Conservation (phyloP, 176 grass and related monocot genomes). For the Aegilops bicornis region DNA sequence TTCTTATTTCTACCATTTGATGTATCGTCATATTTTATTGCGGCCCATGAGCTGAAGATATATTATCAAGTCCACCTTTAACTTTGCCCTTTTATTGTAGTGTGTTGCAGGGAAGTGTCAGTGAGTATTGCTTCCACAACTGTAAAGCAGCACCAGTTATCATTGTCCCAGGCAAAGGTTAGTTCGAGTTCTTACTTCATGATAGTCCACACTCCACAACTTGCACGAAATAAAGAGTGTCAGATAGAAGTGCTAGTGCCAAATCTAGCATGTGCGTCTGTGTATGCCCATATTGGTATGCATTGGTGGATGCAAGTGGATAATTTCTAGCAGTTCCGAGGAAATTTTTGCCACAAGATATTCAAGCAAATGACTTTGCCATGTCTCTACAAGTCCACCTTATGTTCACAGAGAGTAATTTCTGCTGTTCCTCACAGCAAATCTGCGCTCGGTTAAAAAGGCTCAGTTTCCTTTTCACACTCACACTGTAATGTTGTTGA, state of each 20-base stretch:
- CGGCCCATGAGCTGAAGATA: slow-evolving; percentile 22
- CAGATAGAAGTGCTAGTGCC: not conserved
- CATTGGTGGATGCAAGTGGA: slow-evolving; percentile 4
- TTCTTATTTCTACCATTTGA: slow-evolving; percentile 10
- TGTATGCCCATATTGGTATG: slow-evolving; percentile 19
- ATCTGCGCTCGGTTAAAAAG: not conserved
- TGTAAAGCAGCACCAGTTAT: slow-evolving; percentile 90
- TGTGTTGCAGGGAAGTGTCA: slow-evolving; percentile 81
- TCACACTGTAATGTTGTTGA: not conserved
- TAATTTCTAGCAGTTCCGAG: not conserved
- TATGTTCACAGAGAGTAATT: not conserved
- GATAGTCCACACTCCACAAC: not conserved
- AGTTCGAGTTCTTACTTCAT: slow-evolving; percentile 38
- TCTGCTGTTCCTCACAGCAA: not conserved
- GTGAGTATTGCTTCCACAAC: slow-evolving; percentile 88
- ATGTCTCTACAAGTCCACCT: not conserved
- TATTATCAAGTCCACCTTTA: slow-evolving; percentile 29
- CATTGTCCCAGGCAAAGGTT: slow-evolving; percentile 86
- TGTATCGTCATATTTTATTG: slow-evolving; percentile 20
- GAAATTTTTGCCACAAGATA: not conserved
- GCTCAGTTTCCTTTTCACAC: not conserved
- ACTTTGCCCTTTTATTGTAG: slow-evolving; percentile 50
- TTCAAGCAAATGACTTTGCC: not conserved
- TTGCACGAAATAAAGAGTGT: not conserved
- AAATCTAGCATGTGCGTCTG: slow-evolving; percentile 4